phyloP scores from a whole-genome alignment of 768 basidiomycete genomes.

The Lactarius pseudohatsudake region DNA sequence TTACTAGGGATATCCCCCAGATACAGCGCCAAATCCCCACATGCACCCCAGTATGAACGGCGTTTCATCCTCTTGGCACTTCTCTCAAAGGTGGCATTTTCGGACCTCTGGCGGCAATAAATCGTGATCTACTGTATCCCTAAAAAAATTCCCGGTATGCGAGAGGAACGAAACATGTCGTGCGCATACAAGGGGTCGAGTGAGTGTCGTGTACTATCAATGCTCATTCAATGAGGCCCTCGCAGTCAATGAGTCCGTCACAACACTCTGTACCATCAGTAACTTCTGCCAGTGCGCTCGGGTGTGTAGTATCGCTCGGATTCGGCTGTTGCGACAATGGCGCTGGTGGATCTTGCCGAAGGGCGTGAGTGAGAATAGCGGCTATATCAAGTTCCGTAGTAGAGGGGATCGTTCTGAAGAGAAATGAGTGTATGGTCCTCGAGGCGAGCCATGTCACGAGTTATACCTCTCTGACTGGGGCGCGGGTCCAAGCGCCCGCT shows the following conservation, averaged over 20 bases:
- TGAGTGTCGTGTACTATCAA: background rate
- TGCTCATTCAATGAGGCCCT: slow-evolving; percentile 9
- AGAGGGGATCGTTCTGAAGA: slow-evolving; percentile 13
- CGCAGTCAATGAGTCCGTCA: slow-evolving; percentile 12
- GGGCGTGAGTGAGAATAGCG: slow-evolving; percentile 18
- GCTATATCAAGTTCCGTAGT: slow-evolving; percentile 25
- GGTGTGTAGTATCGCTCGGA: background rate
- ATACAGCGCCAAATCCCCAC: background rate
- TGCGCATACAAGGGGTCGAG: background rate
- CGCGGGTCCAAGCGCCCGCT: slow-evolving; percentile 1
- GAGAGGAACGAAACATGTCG: background rate
- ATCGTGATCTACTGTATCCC: background rate
- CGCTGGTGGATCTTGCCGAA: slow-evolving; percentile 13
- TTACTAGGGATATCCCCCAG: background rate
- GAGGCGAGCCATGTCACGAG: background rate
- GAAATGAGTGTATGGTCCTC: slow-evolving; percentile 1
- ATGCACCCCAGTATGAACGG: background rate
- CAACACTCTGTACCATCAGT: slow-evolving; percentile 10
- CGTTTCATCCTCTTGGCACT: slow-evolving; percentile 1
- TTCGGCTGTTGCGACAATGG: background rate
- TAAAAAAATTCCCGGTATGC: background rate
- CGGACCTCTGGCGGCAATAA: background rate
- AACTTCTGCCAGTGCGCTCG: background rate
- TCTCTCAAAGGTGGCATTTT: background rate
- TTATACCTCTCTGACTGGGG: slow-evolving; percentile 6